These are phyloP conservation scores for Lasiodiplodia citricola DNA, from an alignment of 2,329 filamentous ascomycete genomes.

Conservation along the genomic window DNA sequence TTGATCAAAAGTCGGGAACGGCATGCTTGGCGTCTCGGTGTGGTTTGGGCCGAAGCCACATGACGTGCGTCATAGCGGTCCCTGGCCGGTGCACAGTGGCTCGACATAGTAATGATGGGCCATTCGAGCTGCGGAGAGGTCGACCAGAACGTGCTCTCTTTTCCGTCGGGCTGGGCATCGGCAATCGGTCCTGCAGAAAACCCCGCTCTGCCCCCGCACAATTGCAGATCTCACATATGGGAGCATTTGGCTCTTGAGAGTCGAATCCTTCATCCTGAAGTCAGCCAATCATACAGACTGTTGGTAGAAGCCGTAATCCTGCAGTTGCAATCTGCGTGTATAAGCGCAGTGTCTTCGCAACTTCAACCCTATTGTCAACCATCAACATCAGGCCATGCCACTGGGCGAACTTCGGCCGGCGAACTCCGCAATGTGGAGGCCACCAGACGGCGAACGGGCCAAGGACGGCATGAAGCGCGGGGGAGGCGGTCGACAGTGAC, in stretches of 20 bases:
- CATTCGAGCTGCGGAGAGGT: background rate
- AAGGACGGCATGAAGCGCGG: background rate
- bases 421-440: slow-evolving; percentile 5
- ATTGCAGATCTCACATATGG: background rate
- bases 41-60: slow-evolving; percentile 17
- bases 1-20: background rate
- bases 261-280: background rate
- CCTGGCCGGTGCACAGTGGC: background rate
- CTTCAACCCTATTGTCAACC: background rate
- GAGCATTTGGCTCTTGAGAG: background rate
- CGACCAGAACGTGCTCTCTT: background rate
- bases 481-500: background rate
- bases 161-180: background rate
- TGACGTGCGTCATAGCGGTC: slow-evolving; percentile 9
- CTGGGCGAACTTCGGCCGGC: slow-evolving; percentile 9
- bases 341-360: background rate
- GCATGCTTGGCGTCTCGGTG: slow-evolving; percentile 10
- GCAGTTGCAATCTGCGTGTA: background rate
- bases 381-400: background rate
- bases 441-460: background rate
- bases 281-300: background rate
- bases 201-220: slow-evolving; percentile 7
- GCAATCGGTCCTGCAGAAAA: background rate
- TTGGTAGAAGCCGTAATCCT: background rate
- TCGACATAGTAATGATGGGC: background rate